These are phyloP conservation scores for Boletellus emodensis DNA, from an alignment of 768 basidiomycete genomes.

Conservation along the genomic window DNA sequence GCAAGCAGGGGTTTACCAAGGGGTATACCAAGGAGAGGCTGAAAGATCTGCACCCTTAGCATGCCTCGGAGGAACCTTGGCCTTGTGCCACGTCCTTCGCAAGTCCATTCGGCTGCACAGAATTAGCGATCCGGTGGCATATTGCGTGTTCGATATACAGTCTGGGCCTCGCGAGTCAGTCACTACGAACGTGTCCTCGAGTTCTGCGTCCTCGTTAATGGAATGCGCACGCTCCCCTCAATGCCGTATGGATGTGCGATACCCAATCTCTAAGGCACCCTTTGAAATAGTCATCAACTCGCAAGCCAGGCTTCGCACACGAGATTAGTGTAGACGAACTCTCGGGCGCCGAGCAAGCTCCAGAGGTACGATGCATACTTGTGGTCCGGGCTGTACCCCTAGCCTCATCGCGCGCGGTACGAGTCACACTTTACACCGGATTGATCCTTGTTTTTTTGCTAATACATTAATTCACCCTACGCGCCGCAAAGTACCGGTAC, in stretches of 20 bases:
- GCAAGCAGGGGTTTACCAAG: conserved; percentile 23
- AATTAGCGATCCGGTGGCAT: neutral
- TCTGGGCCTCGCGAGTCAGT: neutral
- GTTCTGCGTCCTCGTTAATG: conserved; percentile 1
- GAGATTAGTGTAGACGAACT: too few relatives aligned
- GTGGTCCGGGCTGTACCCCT: too few relatives aligned
- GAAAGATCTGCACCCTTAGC: neutral
- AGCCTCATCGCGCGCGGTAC: too few relatives aligned
- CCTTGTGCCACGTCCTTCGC: neutral
- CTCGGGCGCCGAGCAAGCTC: too few relatives aligned
- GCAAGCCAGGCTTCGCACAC: neutral
- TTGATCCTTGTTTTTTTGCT: too few relatives aligned
- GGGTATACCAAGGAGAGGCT: conserved; percentile 25
- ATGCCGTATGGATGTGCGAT: conserved; percentile 5
- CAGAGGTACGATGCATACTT: too few relatives aligned
- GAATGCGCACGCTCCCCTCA: conserved; percentile 1
- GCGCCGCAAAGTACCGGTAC: too few relatives aligned
- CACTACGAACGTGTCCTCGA: neutral
- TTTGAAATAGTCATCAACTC: too few relatives aligned
- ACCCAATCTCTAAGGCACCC: neutral
- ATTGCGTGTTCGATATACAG: neutral
- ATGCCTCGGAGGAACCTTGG: neutral
- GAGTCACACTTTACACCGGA: too few relatives aligned
- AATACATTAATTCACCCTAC: too few relatives aligned
- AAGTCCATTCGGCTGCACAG: neutral